Percentiles rank a stretch among this genome's conserved stretches.
phyloP scores from a whole-genome alignment of 1,139 yeast genomes.

The Scheffersomyces segobiensis region DNA sequence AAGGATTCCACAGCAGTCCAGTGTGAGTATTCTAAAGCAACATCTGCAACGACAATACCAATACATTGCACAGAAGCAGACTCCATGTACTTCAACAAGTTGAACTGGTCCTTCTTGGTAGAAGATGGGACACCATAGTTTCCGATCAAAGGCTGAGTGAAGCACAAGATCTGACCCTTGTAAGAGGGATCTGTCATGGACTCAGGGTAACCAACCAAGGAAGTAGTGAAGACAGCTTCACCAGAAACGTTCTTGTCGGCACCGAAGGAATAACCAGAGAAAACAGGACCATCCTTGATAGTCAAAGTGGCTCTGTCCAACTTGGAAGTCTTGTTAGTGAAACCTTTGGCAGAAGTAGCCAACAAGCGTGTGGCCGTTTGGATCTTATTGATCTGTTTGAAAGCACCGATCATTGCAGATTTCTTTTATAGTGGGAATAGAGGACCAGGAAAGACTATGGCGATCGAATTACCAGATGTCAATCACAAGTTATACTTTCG shows the following conservation, averaged over 20 bases:
- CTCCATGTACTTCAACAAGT: constrained; percentile 86
- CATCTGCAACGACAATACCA: constrained; percentile 95
- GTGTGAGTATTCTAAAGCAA: constrained; percentile 91
- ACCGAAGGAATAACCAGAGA: constrained; percentile 92
- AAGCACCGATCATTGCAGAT: constrained; percentile 12
- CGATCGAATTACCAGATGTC: not conserved
- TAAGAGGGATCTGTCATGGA: constrained; percentile 99
- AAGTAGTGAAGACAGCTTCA: constrained; percentile 96
- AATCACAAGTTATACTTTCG: no score
- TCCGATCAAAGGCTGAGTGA: constrained; percentile 96
- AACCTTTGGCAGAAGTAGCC: constrained; percentile 42
- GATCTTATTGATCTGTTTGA: constrained; percentile 1
- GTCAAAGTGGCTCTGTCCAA: constrained; percentile 87
- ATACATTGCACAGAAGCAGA: constrained; percentile 89
- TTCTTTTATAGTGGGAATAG: not conserved
- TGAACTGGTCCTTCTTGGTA: constrained; percentile 74
- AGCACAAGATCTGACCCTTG: constrained; percentile 91
- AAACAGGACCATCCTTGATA: constrained; percentile 90
- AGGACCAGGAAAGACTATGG: not conserved
- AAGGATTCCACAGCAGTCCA: constrained; percentile 99
- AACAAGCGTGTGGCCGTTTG: constrained; percentile 21
- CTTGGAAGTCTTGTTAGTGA: constrained; percentile 38
- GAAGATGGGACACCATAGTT: constrained; percentile 97
- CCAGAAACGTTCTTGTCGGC: constrained; percentile 90
- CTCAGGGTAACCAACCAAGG: constrained; percentile 96